phyloP scores from a whole-genome alignment of 192 early-diverging fungal species.

The Dimargaris verticillata region DNA sequence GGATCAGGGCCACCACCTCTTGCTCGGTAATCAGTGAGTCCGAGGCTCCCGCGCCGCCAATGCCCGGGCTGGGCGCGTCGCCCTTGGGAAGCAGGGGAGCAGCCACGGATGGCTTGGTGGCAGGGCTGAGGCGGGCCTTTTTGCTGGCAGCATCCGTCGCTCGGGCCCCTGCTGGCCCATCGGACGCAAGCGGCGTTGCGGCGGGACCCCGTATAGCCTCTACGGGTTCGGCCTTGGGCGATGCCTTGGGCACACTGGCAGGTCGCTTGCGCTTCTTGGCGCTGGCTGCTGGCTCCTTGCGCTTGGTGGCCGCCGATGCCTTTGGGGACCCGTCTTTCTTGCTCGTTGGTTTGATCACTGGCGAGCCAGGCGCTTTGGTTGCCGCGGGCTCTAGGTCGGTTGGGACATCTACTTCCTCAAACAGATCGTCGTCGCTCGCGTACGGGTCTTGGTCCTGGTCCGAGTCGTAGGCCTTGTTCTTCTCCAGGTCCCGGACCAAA shows the following conservation, averaged over 20 bases:
- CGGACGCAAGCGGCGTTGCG: constrained; percentile 10
- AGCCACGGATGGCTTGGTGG: constrained; percentile 8
- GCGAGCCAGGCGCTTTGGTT: neutral
- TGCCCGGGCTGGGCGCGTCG: neutral
- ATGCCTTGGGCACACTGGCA: constrained; percentile 10
- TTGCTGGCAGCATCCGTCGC: constrained; percentile 15
- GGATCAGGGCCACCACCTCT: constrained; percentile 45
- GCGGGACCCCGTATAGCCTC: constrained; percentile 11
- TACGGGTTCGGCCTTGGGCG: neutral
- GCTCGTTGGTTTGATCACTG: constrained; percentile 7
- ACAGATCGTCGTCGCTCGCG: constrained; percentile 23
- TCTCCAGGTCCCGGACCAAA: constrained; percentile 41
- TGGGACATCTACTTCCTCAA: constrained; percentile 9
- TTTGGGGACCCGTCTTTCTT: constrained; percentile 2
- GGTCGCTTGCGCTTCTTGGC: constrained; percentile 32
- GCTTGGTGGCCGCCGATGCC: neutral
- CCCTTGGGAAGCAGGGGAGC: neutral
- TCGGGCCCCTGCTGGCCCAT: constrained; percentile 10
- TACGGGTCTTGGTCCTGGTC: constrained; percentile 39
- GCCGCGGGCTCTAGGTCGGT: constrained; percentile 1
- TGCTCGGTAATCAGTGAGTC: constrained; percentile 41
- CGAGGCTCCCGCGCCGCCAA: constrained; percentile 11
- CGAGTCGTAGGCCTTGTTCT: constrained; percentile 43
- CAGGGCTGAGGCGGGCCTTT: constrained; percentile 11
- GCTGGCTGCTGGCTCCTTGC: constrained; percentile 6